A percentile compares a stretch with the other conserved stretches of the same genome.
Conservation (phyloP, 1,284 basidiomycete genomes). For the Volvariella volvacea region DNA sequence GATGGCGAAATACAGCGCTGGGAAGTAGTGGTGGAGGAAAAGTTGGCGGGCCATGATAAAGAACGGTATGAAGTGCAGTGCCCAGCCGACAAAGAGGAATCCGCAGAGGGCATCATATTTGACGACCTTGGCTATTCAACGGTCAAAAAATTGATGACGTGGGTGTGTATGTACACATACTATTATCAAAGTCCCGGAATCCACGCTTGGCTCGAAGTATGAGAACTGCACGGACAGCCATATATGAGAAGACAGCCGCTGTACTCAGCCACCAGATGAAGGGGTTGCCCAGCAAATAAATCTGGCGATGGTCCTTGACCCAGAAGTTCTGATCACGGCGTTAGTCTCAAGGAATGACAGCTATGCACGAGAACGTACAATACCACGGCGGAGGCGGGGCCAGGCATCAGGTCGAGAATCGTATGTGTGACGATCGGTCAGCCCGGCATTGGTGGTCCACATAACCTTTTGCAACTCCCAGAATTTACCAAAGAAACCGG, state of each 20-base stretch:
- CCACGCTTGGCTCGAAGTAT: constrained; percentile 89
- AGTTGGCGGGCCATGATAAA: constrained; percentile 94
- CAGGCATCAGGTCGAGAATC: constrained; percentile 89
- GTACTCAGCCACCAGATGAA: constrained; percentile 88
- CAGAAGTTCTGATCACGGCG: constrained; percentile 76
- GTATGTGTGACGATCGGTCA: constrained; percentile 92
- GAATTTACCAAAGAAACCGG: constrained; percentile 89
- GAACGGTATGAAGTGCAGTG: constrained; percentile 94
- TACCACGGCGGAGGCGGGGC: constrained; percentile 88
- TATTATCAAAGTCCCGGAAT: constrained; percentile 85
- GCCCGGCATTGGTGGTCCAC: constrained; percentile 96
- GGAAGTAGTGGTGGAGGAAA: constrained; percentile 96
- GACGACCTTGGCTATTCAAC: constrained; percentile 81
- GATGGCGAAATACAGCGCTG: constrained; percentile 91
- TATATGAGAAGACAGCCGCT: constrained; percentile 63
- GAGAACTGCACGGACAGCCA: constrained; percentile 66
- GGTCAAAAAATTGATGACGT: constrained; percentile 7
- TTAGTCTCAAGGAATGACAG: constrained; percentile 1
- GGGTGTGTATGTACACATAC: constrained; percentile 39
- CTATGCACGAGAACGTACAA: constrained; percentile 49
- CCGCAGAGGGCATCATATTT: constrained; percentile 90
- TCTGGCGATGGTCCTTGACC: constrained; percentile 93
- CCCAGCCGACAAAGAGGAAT: constrained; percentile 92
- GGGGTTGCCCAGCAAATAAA: constrained; percentile 94
- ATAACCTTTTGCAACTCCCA: constrained; percentile 90